Percentiles rank a stretch among this genome's conserved stretches.
Conservation (phyloP, 192 early-diverging fungal genomes). For the Diversispora eburnea region DNA sequence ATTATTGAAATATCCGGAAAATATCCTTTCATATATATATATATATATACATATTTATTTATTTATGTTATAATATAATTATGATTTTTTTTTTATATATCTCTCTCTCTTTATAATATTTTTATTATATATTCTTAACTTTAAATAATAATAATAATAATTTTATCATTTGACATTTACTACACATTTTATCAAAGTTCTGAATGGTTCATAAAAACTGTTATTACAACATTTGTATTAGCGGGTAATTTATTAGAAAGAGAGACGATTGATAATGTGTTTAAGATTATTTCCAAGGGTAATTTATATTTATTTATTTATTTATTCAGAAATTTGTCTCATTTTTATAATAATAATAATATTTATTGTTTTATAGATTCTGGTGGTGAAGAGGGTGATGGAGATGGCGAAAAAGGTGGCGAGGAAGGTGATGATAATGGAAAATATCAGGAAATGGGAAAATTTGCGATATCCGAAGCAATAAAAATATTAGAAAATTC, state of each 20-base stretch:
- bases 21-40: conserved; percentile 17
- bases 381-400: background rate
- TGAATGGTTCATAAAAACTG: conserved; percentile 15
- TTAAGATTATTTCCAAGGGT: conserved; percentile 11
- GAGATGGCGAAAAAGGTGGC: background rate
- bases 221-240: background rate
- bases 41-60: background rate
- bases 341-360: background rate
- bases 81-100: too few relatives aligned
- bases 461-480: conserved; percentile 9
- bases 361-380: background rate
- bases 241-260: conserved; percentile 15
- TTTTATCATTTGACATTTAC: background rate
- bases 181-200: conserved; percentile 13
- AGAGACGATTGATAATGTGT: background rate
- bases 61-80: too few relatives aligned
- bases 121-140: background rate
- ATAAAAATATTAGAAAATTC: background rate
- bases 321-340: too few relatives aligned
- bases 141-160: background rate
- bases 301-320: background rate
- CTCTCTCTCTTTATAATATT: background rate
- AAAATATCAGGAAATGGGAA: background rate
- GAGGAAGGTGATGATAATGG: too few relatives aligned
- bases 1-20: conserved; percentile 16